Percentiles rank a stretch among this genome's conserved stretches.
Conservation (phyloP, 192 early-diverging fungal species). For the Linnemannia elongata region DNA sequence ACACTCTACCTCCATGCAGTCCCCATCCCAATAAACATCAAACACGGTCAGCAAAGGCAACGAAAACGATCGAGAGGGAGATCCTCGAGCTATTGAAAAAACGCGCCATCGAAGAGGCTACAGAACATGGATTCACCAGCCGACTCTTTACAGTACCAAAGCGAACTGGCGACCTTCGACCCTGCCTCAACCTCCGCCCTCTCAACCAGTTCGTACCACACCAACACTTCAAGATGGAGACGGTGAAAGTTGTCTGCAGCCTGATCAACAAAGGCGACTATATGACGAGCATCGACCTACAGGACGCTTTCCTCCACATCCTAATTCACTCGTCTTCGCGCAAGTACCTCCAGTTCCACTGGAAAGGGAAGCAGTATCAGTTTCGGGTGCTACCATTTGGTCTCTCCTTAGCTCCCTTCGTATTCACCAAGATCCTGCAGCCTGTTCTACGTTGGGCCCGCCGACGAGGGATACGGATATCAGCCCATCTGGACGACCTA, state of each 20-base stretch:
- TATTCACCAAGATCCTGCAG: slow-evolving; percentile 51
- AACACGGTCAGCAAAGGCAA: not conserved
- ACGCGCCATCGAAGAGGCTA: slow-evolving; percentile 28
- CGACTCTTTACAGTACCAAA: slow-evolving; percentile 27
- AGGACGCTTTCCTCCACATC: slow-evolving; percentile 53
- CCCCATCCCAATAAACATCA: not conserved
- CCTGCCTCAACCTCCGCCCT: slow-evolving; percentile 23
- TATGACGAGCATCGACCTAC: slow-evolving; percentile 19
- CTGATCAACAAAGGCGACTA: slow-evolving; percentile 30
- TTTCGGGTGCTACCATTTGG: slow-evolving; percentile 37
- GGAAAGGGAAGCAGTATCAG: slow-evolving; percentile 41
- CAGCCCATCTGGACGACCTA: slow-evolving; percentile 49
- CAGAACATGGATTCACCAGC: slow-evolving; percentile 14
- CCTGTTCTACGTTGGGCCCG: slow-evolving; percentile 44
- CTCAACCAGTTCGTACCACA: slow-evolving; percentile 27
- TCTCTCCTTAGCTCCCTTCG: slow-evolving; percentile 22
- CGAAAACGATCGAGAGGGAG: not conserved
- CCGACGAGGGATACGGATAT: slow-evolving; percentile 28
- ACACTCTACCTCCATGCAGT: not conserved
- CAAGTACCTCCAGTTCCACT: slow-evolving; percentile 5
- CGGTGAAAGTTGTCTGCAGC: slow-evolving; percentile 20
- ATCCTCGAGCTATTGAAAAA: slow-evolving; percentile 19
- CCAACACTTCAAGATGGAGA: slow-evolving; percentile 34
- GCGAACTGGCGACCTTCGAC: slow-evolving; percentile 17
- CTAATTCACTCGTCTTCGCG: slow-evolving; percentile 32